Evolutionary conservation across 495 filamentous ascomycete species (phyloP), one percentile per base, ranked within the genome.

Genomic region (Astrocystis sublimbata): DNA sequence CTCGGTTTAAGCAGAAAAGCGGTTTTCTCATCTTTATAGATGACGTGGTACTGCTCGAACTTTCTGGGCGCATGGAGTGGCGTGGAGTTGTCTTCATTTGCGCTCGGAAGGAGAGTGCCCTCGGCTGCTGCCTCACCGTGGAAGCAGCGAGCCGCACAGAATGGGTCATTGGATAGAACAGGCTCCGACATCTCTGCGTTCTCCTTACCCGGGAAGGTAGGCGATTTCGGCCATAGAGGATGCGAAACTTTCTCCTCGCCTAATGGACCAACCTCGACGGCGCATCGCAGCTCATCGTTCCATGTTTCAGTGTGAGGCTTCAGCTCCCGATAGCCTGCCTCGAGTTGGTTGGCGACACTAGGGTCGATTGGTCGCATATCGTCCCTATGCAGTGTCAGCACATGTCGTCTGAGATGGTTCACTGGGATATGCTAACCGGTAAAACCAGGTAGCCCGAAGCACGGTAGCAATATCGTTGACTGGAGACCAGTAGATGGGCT

Each of bases 401-500:
- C n/a, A 47, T 26, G 8, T 15, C 17, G 40, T 10, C n/a, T 19
- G 8, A n/a, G 33, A 21, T 42, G 35, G 23, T 38, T 15, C 35
- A n/a, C 28, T 41, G 13, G 17, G 3, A 6, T 21, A 50, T 33
- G 56, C 60, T 33, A 55, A 73, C 69, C 87, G 89, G 73, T 97
- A 98, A 70, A 98, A 98, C 94, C 94, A 98, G 0, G 94, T 98
- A 1, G 90, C 92, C 41, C 94, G 85, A 68, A 90, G 76, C 7
- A 97, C 93, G 9, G 81, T 79, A 8, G 91, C 88, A 15, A 96
- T 83, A 69, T 98, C 94, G 64, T 96, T 90, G 21, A 97, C 83
- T n/a, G 94, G 93, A 35, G 87, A 92, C 94, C 94, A 98, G 68
- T 98, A 98, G 41, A 98, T 97, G 0, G 94, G 94, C 71, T 93